These are phyloP conservation scores for Aspergillus cejpii DNA, from an alignment of 2,329 filamentous ascomycete species.

Conservation along the genomic window DNA sequence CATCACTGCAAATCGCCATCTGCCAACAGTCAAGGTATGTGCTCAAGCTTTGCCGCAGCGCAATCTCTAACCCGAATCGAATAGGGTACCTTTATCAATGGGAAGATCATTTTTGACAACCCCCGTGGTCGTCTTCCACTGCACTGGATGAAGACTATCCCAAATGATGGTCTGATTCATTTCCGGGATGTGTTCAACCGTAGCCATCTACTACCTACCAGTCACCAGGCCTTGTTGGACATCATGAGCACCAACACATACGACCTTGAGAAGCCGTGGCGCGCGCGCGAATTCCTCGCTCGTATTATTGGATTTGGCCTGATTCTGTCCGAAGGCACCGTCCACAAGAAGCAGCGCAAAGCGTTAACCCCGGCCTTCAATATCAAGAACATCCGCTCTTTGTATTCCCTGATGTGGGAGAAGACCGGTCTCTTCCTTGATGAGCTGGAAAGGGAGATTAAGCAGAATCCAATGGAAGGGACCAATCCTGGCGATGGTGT, in stretches of 20 bases:
- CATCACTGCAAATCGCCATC: conserved; percentile 46
- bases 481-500: conserved; percentile 14
- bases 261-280: conserved; percentile 49
- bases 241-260: conserved; percentile 49
- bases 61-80: conserved; percentile 1
- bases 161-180: conserved; percentile 51
- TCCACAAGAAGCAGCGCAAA: conserved; percentile 44
- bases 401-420: conserved; percentile 35
- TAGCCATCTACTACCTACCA: conserved; percentile 27
- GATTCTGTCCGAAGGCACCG: conserved; percentile 46
- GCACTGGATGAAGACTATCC: conserved; percentile 47
- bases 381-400: conserved; percentile 32
- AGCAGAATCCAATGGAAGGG: conserved; percentile 25
- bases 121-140: conserved; percentile 29
- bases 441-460: conserved; percentile 30
- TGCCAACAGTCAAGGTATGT: conserved; percentile 43
- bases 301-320: conserved; percentile 48
- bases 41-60: not conserved
- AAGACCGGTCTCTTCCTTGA: conserved; percentile 32
- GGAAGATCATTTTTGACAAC: conserved; percentile 28
- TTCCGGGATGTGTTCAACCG: conserved; percentile 46
- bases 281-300: conserved; percentile 41
- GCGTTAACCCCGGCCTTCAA: conserved; percentile 35
- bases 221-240: conserved; percentile 43
- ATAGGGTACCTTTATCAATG: conserved; percentile 24